Evolutionary conservation across 225 moss, liverwort and hornwort species (phyloP), one percentile per base, ranked within the genome.

Genomic region (Sphagnum tenellum): DNA sequence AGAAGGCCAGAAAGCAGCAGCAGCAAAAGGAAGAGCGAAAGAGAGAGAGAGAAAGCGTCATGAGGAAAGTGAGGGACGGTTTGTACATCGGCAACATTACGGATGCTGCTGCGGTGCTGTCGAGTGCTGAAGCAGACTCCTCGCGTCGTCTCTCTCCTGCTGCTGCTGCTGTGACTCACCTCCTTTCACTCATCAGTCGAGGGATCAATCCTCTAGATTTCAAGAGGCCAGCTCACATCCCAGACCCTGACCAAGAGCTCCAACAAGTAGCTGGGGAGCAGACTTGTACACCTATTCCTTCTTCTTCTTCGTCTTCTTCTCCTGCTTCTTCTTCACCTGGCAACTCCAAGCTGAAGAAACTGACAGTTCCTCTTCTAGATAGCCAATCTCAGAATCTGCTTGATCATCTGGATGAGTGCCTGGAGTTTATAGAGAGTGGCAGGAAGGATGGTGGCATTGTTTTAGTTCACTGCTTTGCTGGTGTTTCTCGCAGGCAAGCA

Each of bases 401-500:
- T 70, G 98, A 92, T 66, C 82, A 90, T 74, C 69, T 98, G 47
- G 98, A 98, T 70, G 84, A 65, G 3, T 98, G 90, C 70, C 75
- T 98, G 64, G 83, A 72, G 13, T 98, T 93, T 55, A 89, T 98
- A 46, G 90, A 86, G 49, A 69, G 72, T 61, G 98, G 90, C 48
- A 70, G 85, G 59, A 85, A 77, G 61, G 12, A 63, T 73, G 29
- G 29, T 29, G 98, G 98, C 69, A 67, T 76, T 59, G 89, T 98
- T 60, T 85, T 98, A 48, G 98, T 98, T 13, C 98, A 98, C 73
- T 98, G 98, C 60, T 70, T 98, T 49, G 98, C 98, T 9, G 98
- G 98, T 4, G 80, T 98, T 57, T 98, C 98, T 9, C 93, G 98
- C 70, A 98, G 98, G 98, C 71, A 81, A 76, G 79, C 44, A 53